Conservation (phyloP, 1,284 basidiomycete species). For the Testicularia cyperi region DNA sequence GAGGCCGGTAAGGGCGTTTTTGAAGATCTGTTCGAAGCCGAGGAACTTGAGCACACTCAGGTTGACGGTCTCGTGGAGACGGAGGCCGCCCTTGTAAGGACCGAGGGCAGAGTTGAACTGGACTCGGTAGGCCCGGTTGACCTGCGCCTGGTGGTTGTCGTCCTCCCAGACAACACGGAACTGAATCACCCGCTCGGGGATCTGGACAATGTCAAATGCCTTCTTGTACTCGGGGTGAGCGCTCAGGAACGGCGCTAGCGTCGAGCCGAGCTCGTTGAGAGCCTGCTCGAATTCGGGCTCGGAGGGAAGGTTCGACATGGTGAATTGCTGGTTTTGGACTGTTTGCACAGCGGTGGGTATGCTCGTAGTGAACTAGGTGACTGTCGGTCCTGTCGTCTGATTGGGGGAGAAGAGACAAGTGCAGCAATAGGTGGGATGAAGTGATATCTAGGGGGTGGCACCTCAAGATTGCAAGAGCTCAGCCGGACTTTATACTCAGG, state of each 20-base stretch:
- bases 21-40: constrained; percentile 80
- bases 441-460: too few relatives aligned
- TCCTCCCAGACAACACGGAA: constrained; percentile 73
- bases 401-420: too few relatives aligned
- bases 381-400: too few relatives aligned
- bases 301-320: constrained; percentile 58
- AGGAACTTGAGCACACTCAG: constrained; percentile 83
- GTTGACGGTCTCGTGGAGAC: constrained; percentile 79
- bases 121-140: constrained; percentile 76
- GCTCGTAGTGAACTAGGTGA: background rate
- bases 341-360: background rate
- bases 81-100: constrained; percentile 80
- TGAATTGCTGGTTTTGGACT: background rate
- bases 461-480: too few relatives aligned
- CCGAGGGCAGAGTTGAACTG: constrained; percentile 82
- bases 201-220: constrained; percentile 71
- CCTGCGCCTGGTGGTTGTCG: constrained; percentile 67
- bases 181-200: constrained; percentile 74
- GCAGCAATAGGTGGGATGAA: too few relatives aligned
- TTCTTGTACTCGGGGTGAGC: constrained; percentile 73
- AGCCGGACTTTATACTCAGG: too few relatives aligned
- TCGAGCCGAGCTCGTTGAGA: constrained; percentile 69
- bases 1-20: constrained; percentile 78
- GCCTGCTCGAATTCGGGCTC: constrained; percentile 70
- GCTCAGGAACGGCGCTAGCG: constrained; percentile 71